Evolutionary conservation across 805 yeast species (phyloP).

Genomic region (Zygosaccharomyces gambellarensis): DNA sequence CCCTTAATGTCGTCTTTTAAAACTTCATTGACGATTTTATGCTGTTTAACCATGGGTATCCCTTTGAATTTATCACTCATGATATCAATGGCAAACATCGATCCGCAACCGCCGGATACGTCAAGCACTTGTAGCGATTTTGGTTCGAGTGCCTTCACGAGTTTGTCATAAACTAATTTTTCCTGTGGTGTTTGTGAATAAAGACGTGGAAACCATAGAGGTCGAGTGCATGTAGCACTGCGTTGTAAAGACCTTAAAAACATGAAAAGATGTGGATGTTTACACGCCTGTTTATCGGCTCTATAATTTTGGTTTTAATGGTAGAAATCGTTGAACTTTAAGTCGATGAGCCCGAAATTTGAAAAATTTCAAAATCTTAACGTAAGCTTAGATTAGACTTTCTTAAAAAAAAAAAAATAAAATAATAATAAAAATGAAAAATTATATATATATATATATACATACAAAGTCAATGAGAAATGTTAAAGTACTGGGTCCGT

Average conservation of each 20-base stretch:
- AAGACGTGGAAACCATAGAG: constrained; percentile 7
- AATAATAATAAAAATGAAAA: no score
- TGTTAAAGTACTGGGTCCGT: constrained; percentile 9
- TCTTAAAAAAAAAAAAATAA: no score
- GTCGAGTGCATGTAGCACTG: neutral
- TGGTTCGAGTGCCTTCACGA: constrained; percentile 57
- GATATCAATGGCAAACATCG: constrained; percentile 88
- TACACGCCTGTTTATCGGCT: neutral
- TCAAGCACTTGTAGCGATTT: constrained; percentile 62
- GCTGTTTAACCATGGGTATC: constrained; percentile 82
- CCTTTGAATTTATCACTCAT: constrained; percentile 75
- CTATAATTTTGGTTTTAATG: neutral
- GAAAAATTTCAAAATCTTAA: neutral
- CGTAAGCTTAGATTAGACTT: neutral
- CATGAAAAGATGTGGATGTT: neutral
- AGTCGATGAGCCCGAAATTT: neutral
- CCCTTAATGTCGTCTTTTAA: constrained; percentile 78
- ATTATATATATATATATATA: no score
- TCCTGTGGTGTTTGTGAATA: constrained; percentile 43
- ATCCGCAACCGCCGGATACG: constrained; percentile 94
- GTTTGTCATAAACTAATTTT: constrained; percentile 51
- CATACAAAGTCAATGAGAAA: neutral
- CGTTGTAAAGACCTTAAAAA: neutral
- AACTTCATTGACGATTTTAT: constrained; percentile 76
- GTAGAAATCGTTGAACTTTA: neutral